A percentile compares a stretch with the other conserved stretches of the same genome.
Evolutionary conservation across 208 protist genomes (phyloP).

Genomic region (Zelonia costaricensis): DNA sequence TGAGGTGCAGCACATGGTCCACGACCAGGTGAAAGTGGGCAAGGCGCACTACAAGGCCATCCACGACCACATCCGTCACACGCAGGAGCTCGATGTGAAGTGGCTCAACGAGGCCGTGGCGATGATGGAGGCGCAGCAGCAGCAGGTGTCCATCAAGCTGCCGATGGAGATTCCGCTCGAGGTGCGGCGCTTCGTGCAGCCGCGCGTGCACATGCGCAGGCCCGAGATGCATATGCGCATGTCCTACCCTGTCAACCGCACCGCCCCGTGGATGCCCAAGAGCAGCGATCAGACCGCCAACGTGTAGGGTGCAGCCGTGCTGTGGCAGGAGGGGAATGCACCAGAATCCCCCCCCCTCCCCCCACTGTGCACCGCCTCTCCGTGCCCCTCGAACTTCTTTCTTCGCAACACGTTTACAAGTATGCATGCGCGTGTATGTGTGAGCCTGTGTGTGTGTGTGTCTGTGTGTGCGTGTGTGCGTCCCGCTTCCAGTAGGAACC

Average conservation of each 20-base stretch:
- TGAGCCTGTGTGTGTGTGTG: too few species aligned
- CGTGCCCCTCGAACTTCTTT: too few species aligned
- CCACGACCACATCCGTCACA: conserved; percentile 69
- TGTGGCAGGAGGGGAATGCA: too few species aligned
- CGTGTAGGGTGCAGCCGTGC: conserved; percentile 36
- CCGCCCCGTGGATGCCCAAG: conserved; percentile 91
- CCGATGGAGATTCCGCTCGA: conserved; percentile 86
- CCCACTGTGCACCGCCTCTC: too few species aligned
- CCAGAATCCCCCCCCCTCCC: not conserved
- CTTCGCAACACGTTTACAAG: too few species aligned
- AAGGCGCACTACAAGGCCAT: conserved; percentile 71
- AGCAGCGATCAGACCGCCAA: conserved; percentile 74
- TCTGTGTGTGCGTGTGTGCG: too few species aligned
- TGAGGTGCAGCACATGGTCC: conserved; percentile 73
- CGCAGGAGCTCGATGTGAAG: conserved; percentile 56
- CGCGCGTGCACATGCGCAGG: conserved; percentile 85
- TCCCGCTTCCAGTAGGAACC: too few species aligned
- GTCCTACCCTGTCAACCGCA: conserved; percentile 86
- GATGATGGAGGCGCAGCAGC: conserved; percentile 83
- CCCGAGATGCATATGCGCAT: conserved; percentile 90
- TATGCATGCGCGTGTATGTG: too few species aligned
- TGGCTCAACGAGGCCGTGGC: conserved; percentile 68
- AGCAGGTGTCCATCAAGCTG: conserved; percentile 75
- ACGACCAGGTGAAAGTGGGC: conserved; percentile 53
- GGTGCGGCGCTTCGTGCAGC: conserved; percentile 79